phyloP scores from a whole-genome alignment of 2,329 filamentous ascomycete species.

The Trichothecium roseum region DNA sequence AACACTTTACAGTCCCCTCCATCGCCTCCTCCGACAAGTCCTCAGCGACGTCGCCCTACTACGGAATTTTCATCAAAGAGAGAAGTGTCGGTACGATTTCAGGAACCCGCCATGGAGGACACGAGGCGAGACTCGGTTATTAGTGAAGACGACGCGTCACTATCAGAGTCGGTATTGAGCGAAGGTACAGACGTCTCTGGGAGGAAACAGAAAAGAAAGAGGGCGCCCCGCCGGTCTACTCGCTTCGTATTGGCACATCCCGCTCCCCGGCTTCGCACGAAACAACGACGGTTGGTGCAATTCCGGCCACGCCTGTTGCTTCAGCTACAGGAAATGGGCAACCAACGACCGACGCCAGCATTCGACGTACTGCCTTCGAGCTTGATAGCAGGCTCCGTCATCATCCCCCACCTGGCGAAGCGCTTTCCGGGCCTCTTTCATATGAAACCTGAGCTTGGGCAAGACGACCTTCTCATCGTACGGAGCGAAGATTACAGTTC shows the following conservation, averaged over 20 bases:
- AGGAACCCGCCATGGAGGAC: constrained; percentile 20
- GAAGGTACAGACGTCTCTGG: constrained; percentile 31
- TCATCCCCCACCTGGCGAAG: constrained; percentile 47
- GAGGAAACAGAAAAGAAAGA: constrained; percentile 30
- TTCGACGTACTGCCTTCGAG: constrained; percentile 66
- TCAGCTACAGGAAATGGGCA: constrained; percentile 58
- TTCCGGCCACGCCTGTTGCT: constrained; percentile 59
- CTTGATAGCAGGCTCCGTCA: constrained; percentile 43
- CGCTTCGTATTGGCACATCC: constrained; percentile 60
- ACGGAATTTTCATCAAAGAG: constrained; percentile 28
- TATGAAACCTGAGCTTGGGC: constrained; percentile 51
- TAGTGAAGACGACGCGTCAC: constrained; percentile 39
- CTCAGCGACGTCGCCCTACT: constrained; percentile 17
- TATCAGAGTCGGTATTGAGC: constrained; percentile 32
- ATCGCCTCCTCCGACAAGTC: constrained; percentile 2
- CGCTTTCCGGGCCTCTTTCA: constrained; percentile 55
- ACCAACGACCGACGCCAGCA: constrained; percentile 48
- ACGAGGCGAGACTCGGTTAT: constrained; percentile 15
- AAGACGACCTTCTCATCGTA: constrained; percentile 61
- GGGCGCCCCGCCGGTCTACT: constrained; percentile 44
- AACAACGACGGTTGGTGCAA: constrained; percentile 56
- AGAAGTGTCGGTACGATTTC: constrained; percentile 37
- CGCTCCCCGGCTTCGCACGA: constrained; percentile 43
- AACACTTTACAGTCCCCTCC: not conserved
- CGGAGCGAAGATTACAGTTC: constrained; percentile 56